Evolutionary conservation across 1,284 basidiomycete genomes (phyloP), one percentile per base, ranked within the genome.

Genomic region (Moniliella sp.): DNA sequence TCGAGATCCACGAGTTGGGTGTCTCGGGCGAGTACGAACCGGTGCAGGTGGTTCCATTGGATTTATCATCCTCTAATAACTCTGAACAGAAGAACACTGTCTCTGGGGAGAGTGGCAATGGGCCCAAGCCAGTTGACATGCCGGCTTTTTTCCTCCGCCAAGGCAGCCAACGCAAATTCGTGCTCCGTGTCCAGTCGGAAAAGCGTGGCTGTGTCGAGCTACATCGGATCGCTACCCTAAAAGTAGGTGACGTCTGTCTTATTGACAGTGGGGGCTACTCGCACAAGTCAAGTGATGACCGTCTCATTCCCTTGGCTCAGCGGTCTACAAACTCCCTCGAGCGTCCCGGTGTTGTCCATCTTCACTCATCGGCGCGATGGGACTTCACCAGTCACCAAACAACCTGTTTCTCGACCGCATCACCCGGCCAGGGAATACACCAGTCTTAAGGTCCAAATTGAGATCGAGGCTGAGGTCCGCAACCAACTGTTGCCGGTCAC

Each of bases 141-240:
- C 82, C 84, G 5, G 73, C 73, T 28, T 88, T 93, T 59, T 75
- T 73, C 41, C 67, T 94, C 10, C 80, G 83, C 46, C 88, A 94
- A 62, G 88, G 88, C 5, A 63, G 94, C 13, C 88, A 97, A 57
- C 70, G 88, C 15, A 74, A 81, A 13, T 61, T 97, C 31, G 64
- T 72, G 17, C 61, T 97, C 32, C 71, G 70, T 1, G 64, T 94
- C 17, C 74, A 73, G 10, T 86, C 82, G 33, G 77, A 82, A 51
- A 91, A 86, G 5, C 88, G 88, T 0, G 70, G 71, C 25, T 76
- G 84, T 42, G 69, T 93, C 33, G 74, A 75, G 3, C 94, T 86
- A 86, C 68, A 69, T 18, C 72, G 74, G 37, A 66, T 91, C 25
- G 74, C 71, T 4, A 74, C 74, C 45, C 66, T 91, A 30, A 72